Evolutionary conservation across 345 rosid genomes (phyloP).

Genomic region (Fremontodendron californicum): DNA sequence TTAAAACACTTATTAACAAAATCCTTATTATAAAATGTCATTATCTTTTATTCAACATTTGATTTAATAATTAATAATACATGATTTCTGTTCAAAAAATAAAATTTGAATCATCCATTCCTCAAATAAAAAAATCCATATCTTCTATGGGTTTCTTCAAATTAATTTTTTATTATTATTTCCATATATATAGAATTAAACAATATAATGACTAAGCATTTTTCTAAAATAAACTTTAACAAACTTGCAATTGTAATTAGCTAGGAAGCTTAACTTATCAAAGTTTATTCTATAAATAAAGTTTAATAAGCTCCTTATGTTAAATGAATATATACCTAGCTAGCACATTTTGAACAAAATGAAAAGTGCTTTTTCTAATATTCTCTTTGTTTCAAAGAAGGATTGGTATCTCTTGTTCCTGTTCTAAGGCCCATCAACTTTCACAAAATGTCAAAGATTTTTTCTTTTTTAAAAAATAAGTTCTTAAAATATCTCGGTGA

Average conservation of each 20-base stretch:
- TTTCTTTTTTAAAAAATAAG: background rate
- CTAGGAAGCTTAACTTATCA: background rate
- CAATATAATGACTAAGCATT: background rate
- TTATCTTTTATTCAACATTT: too few species aligned
- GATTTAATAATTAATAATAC: too few species aligned
- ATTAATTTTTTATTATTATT: background rate
- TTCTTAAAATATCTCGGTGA: background rate
- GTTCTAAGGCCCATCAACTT: background rate
- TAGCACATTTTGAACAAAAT: background rate
- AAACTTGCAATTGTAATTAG: background rate
- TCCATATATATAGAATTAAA: background rate
- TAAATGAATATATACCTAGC: background rate
- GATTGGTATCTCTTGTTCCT: background rate
- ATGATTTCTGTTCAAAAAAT: too few species aligned
- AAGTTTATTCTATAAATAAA: background rate
- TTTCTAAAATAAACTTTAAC: background rate
- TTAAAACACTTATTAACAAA: too few species aligned
- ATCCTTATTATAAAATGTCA: background rate
- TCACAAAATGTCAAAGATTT: background rate
- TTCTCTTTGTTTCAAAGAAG: background rate
- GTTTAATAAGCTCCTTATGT: background rate
- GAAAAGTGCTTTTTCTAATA: background rate
- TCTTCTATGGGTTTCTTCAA: background rate
- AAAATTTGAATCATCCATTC: too few species aligned
- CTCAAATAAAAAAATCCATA: background rate